Conservation (phyloP, 495 filamentous ascomycete genomes). For the Xylaria acuta region DNA sequence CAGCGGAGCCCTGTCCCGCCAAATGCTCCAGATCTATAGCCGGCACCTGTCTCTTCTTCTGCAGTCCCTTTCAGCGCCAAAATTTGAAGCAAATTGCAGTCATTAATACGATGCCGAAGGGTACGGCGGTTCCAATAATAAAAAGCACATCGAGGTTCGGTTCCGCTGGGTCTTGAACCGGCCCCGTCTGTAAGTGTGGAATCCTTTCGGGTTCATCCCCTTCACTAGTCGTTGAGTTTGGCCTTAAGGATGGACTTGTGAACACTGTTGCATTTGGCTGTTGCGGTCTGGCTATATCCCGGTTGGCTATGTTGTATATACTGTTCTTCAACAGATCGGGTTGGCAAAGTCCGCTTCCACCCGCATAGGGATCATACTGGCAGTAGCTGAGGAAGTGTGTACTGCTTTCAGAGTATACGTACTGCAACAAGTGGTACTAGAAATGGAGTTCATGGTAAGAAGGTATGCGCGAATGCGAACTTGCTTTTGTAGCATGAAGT, state of each 20-base stretch:
- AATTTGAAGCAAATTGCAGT: background rate
- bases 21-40: background rate
- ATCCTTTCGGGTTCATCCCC: background rate
- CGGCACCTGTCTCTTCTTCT: background rate
- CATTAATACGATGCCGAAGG: background rate
- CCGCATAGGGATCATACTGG: conserved; percentile 11
- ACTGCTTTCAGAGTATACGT: background rate
- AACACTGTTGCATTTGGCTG: background rate
- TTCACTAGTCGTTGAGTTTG: background rate
- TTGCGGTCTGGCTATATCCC: background rate
- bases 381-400: conserved; percentile 14
- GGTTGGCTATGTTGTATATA: background rate
- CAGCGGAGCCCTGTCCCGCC: no score
- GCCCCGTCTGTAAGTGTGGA: background rate
- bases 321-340: background rate
- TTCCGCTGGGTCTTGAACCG: background rate
- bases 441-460: background rate
- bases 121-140: background rate
- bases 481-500: background rate
- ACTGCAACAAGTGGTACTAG: no score
- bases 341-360: conserved; percentile 9
- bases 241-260: background rate
- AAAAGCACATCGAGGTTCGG: background rate
- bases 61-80: background rate
- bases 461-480: background rate